Conservation (phyloP, 257 asterid species). For the Haberlea rhodopensis region DNA sequence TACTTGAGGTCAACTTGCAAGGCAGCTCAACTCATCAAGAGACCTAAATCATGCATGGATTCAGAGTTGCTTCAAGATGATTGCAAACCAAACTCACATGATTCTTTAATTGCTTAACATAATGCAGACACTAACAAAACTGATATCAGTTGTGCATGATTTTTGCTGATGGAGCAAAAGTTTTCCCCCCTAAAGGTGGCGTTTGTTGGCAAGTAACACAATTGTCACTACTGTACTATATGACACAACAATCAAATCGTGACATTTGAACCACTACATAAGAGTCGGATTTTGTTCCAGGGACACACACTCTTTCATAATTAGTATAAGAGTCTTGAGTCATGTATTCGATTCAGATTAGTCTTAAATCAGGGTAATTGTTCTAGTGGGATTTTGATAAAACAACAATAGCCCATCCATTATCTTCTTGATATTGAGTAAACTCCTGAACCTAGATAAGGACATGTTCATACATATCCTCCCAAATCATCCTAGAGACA, state of each 20-base stretch:
- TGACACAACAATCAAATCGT: background rate
- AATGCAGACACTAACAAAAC: background rate
- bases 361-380: background rate
- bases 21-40: slow-evolving; percentile 13
- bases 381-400: background rate
- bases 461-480: background rate
- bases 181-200: background rate
- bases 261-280: no score
- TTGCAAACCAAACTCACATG: background rate
- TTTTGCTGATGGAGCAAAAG: background rate
- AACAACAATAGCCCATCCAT: slow-evolving; percentile 15
- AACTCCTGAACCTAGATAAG: background rate
- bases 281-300: no score
- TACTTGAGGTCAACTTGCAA: slow-evolving; percentile 5
- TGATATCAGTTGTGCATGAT: no score
- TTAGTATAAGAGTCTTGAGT: no score
- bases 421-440: background rate
- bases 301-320: no score
- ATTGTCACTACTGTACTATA: background rate
- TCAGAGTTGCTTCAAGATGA: background rate
- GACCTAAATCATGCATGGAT: background rate
- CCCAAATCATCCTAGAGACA: slow-evolving; percentile 1
- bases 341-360: no score
- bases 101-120: background rate
- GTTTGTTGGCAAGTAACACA: background rate